phyloP scores from a whole-genome alignment of 306 rosid genomes.

The Fagus crenata region DNA sequence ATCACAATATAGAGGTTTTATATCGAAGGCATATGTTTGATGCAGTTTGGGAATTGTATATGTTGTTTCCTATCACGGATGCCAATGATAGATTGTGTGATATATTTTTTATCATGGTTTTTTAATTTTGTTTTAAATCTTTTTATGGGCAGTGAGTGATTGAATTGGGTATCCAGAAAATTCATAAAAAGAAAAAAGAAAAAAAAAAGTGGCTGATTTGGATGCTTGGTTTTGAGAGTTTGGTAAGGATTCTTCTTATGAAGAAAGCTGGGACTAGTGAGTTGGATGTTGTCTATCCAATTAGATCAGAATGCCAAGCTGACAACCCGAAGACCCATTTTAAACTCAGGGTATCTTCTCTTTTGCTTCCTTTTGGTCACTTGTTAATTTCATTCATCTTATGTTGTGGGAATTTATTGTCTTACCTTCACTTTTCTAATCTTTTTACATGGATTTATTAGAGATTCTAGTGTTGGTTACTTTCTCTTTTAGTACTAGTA shows the following conservation, averaged over 20 bases:
- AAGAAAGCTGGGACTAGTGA: slow-evolving; percentile 43
- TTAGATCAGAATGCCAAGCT: slow-evolving; percentile 46
- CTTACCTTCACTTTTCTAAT: neutral
- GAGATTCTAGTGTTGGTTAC: neutral
- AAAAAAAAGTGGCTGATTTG: slow-evolving; percentile 7
- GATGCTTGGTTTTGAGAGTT: slow-evolving; percentile 31
- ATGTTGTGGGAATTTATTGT: neutral
- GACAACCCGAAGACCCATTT: slow-evolving; percentile 65
- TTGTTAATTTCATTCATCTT: neutral
- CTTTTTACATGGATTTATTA: neutral
- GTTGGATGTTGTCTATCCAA: slow-evolving; percentile 49
- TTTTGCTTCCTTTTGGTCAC: slow-evolving; percentile 6
- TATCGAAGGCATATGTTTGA: slow-evolving; percentile 7
- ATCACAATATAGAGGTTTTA: neutral
- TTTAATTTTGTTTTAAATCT: slow-evolving; percentile 18
- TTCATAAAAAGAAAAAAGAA: neutral
- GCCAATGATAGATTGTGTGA: slow-evolving; percentile 4
- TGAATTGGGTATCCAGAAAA: neutral
- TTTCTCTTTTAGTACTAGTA: neutral
- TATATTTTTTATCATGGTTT: neutral
- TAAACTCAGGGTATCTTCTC: slow-evolving; percentile 71
- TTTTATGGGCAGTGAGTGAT: slow-evolving; percentile 16
- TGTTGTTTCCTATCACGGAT: slow-evolving; percentile 14
- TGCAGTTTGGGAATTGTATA: slow-evolving; percentile 8
- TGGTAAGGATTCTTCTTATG: slow-evolving; percentile 28